These are phyloP conservation scores for Epichloe gansuensis DNA, from an alignment of 2,329 filamentous ascomycete species.

Conservation along the genomic window DNA sequence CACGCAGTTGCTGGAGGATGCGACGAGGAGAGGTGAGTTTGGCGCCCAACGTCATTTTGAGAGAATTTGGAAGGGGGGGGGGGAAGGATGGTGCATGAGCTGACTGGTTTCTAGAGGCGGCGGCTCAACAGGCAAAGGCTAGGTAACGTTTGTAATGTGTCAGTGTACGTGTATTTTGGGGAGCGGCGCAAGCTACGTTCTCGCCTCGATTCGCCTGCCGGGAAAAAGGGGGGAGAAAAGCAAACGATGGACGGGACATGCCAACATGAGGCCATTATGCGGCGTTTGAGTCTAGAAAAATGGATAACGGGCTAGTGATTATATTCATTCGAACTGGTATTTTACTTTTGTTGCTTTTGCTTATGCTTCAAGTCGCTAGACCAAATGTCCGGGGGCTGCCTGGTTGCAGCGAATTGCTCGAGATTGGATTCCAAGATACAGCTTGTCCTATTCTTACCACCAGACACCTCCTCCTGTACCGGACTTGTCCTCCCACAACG, in stretches of 20 bases:
- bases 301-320: background rate
- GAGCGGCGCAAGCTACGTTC: background rate
- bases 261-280: background rate
- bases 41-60: background rate
- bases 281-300: constrained; percentile 3
- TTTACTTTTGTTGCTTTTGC: background rate
- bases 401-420: background rate
- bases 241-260: background rate
- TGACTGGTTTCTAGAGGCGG: constrained; percentile 31
- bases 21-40: constrained; percentile 64
- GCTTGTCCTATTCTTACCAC: constrained; percentile 17
- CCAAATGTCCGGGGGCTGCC: background rate
- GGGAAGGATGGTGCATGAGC: background rate
- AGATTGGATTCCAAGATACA: constrained; percentile 1
- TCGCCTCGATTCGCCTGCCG: background rate
- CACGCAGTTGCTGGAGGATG: constrained; percentile 77
- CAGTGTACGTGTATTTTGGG: background rate
- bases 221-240: background rate
- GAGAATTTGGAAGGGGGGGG: too few species aligned
- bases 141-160: constrained; percentile 22
- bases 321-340: background rate
- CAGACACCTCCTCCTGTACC: constrained; percentile 25
- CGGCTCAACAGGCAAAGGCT: constrained; percentile 43
- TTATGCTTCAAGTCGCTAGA: background rate
- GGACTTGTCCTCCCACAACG: constrained; percentile 27